Evolutionary conservation across 148 eudicot genomes (phyloP).

Genomic region (Arctostaphylos glauca): DNA sequence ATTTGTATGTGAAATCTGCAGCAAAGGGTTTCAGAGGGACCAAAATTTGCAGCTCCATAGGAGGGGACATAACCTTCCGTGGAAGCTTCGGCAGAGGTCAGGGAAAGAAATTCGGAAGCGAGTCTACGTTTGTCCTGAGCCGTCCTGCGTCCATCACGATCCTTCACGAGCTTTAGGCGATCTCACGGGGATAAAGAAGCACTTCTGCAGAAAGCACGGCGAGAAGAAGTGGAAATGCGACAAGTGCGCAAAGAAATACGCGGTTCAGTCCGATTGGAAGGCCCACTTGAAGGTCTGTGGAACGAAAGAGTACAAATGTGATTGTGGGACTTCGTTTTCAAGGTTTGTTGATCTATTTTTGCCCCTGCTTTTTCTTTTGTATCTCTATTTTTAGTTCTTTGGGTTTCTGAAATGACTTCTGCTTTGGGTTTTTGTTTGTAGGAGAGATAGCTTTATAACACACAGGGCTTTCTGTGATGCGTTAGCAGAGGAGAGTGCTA

Average conservation of each 20-base stretch:
- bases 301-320: conserved; percentile 20
- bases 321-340: conserved; percentile 23
- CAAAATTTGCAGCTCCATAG: conserved; percentile 25
- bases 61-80: conserved; percentile 21
- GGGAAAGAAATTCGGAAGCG: conserved; percentile 20
- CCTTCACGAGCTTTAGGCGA: conserved; percentile 21
- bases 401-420: neutral
- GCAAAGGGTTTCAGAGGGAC: conserved; percentile 22
- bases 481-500: conserved; percentile 22
- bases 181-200: conserved; percentile 25
- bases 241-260: conserved; percentile 21
- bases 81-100: conserved; percentile 21
- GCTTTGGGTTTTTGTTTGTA: neutral
- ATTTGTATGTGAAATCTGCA: conserved; percentile 21
- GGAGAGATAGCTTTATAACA: conserved; percentile 25
- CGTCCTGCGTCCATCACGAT: conserved; percentile 19
- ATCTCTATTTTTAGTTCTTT: neutral
- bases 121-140: conserved; percentile 17
- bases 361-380: neutral
- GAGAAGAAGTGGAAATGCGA: conserved; percentile 26
- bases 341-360: conserved; percentile 8
- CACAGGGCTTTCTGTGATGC: conserved; percentile 25
- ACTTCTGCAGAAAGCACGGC: conserved; percentile 22
- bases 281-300: conserved; percentile 22
- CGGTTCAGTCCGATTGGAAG: conserved; percentile 25